Conservation (phyloP, 139 green algal species). For the Mesotaenium endlicherianum region DNA sequence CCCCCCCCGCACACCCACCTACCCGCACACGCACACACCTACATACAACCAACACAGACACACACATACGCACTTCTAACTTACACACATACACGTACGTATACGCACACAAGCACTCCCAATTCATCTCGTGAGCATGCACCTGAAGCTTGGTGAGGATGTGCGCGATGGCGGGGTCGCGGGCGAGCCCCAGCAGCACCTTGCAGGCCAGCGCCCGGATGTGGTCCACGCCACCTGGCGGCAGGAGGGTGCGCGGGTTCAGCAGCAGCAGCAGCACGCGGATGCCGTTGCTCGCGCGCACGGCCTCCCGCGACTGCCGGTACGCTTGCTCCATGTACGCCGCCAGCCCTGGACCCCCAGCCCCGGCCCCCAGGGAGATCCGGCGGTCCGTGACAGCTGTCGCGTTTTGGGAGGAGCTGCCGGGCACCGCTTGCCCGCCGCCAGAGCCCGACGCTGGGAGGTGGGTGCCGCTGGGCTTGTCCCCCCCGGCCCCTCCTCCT, state of each 20-base stretch:
- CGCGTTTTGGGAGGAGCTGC: slow-evolving; percentile 12
- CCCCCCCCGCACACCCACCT: too few species aligned
- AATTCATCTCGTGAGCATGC: too few species aligned
- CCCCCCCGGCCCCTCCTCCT: background rate
- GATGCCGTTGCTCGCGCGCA: slow-evolving; percentile 66
- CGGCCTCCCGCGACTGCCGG: slow-evolving; percentile 47
- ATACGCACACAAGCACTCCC: too few species aligned
- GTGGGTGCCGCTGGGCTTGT: background rate
- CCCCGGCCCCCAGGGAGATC: slow-evolving; percentile 39
- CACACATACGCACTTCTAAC: too few species aligned
- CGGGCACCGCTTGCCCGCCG: background rate
- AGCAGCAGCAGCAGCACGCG: slow-evolving; percentile 32
- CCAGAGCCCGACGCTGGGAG: background rate
- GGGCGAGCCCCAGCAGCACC: slow-evolving; percentile 59
- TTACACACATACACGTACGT: too few species aligned
- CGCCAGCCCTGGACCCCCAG: slow-evolving; percentile 26
- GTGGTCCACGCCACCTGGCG: slow-evolving; percentile 23
- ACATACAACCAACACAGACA: background rate
- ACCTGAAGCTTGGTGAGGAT: slow-evolving; percentile 75
- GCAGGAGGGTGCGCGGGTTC: slow-evolving; percentile 34
- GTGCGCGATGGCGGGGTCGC: slow-evolving; percentile 62
- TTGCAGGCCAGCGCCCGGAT: slow-evolving; percentile 57
- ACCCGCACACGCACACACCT: too few species aligned
- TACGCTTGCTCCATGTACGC: slow-evolving; percentile 57
- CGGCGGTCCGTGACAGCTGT: slow-evolving; percentile 19